Evolutionary conservation across 768 basidiomycete species (phyloP).

Genomic region (Leccinum truebloodii): DNA sequence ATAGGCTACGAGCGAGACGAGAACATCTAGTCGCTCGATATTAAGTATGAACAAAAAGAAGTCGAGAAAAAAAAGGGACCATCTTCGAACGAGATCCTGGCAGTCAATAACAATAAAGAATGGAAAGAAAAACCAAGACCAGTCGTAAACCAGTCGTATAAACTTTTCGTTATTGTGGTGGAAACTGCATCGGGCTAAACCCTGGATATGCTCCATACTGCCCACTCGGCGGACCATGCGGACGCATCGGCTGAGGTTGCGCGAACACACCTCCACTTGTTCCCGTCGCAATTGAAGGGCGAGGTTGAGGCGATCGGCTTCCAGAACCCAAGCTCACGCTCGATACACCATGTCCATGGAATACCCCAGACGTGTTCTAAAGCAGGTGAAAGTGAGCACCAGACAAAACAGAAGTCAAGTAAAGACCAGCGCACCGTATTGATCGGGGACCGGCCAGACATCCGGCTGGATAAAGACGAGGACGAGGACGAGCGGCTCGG

Average conservation of each 20-base stretch:
- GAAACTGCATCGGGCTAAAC: slow-evolving; percentile 29
- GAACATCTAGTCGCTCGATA: background rate
- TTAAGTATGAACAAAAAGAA: slow-evolving; percentile 1
- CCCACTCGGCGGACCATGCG: slow-evolving; percentile 11
- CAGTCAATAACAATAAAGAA: slow-evolving; percentile 27
- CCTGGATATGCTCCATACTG: slow-evolving; percentile 24
- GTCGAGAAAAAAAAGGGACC: background rate
- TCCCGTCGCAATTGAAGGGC: slow-evolving; percentile 15
- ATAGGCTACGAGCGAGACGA: background rate
- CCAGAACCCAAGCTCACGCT: slow-evolving; percentile 10
- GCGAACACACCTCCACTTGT: slow-evolving; percentile 16
- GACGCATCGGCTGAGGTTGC: slow-evolving; percentile 28
- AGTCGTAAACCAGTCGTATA: background rate
- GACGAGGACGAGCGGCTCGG: slow-evolving; percentile 36
- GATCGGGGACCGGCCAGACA: slow-evolving; percentile 34
- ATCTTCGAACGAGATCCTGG: background rate
- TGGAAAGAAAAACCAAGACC: background rate
- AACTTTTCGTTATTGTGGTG: slow-evolving; percentile 6
- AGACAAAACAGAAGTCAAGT: slow-evolving; percentile 4
- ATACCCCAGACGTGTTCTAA: slow-evolving; percentile 28
- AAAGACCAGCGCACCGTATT: slow-evolving; percentile 21
- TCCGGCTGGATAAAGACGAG: slow-evolving; percentile 35
- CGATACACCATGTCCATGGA: slow-evolving; percentile 20
- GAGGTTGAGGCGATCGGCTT: slow-evolving; percentile 23
- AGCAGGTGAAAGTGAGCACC: slow-evolving; percentile 5